A percentile compares a stretch with the other conserved stretches of the same genome.
These are phyloP conservation scores for Leishmania mexicana DNA, from an alignment of 208 protist species.

Conservation along the genomic window DNA sequence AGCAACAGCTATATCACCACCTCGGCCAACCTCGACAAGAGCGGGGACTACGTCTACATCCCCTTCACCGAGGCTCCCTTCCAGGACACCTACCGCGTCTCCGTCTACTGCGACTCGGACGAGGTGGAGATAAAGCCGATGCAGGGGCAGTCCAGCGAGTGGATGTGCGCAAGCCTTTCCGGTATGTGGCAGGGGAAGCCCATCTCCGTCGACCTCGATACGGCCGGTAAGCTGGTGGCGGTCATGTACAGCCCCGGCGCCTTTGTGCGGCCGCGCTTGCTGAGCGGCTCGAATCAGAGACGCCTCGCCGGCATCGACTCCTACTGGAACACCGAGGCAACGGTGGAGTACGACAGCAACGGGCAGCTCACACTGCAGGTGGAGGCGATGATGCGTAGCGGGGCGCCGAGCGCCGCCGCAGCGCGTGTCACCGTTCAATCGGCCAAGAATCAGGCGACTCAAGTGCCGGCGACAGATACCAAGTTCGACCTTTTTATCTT, in stretches of 20 bases:
- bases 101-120: conserved; percentile 89
- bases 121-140: conserved; percentile 70
- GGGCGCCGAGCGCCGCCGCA: conserved; percentile 7
- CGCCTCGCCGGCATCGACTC: conserved; percentile 76
- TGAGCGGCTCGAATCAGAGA: conserved; percentile 53
- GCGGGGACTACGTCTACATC: conserved; percentile 84
- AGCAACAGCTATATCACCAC: conserved; percentile 91
- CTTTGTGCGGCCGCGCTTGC: conserved; percentile 70
- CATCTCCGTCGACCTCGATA: conserved; percentile 53
- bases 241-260: conserved; percentile 71
- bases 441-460: conserved; percentile 8
- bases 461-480: conserved; percentile 62
- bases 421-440: neutral
- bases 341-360: conserved; percentile 66
- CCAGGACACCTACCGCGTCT: conserved; percentile 79
- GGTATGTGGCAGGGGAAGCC: conserved; percentile 62
- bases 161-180: conserved; percentile 64
- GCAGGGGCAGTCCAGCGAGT: conserved; percentile 49
- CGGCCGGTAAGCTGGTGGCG: conserved; percentile 57
- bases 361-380: conserved; percentile 64
- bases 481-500: conserved; percentile 88
- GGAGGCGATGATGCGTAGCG: conserved; percentile 77
- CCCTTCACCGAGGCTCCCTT: conserved; percentile 86
- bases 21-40: conserved; percentile 58
- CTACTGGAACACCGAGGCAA: conserved; percentile 86